Evolutionary conservation across 2,329 filamentous ascomycete genomes (phyloP), one percentile per base, ranked within the genome.

Genomic region (Chaetomium strumarium): DNA sequence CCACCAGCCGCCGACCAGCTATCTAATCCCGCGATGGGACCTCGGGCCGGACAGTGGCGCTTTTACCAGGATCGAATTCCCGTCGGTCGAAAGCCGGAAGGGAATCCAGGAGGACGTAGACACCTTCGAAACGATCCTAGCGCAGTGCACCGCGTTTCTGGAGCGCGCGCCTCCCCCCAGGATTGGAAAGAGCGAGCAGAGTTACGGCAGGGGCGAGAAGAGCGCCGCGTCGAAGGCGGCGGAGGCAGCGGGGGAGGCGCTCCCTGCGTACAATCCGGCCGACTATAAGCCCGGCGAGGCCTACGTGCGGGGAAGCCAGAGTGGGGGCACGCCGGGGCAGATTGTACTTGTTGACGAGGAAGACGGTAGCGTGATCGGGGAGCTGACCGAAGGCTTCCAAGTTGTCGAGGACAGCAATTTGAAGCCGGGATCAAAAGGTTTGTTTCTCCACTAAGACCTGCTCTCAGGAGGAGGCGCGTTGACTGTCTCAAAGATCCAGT

Each of bases 331-430:
- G 50, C 68, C 80, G 34, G 88, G 91, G 14, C 84, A 93, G 68
- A 92, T 96, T 61, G 92, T 99, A 5, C 78, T 99, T 10, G 77
- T 99, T 14, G 90, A 99, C 65, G 93, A 99, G 70, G 92, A 97
- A 67, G 88, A 99, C 70, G 93, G 93, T 48, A 95, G 89, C 62
- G 88, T 99, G 9, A 88, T 99, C 29, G 93, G 93, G 42, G 92
- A 99, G 72, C 74, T 99, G 56, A 83, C 86, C 53, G 86, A 92
- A 53, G 86, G 85, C 16, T 92, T 89, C 64, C 76, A 90, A 59
- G 79, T 96, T 16, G 76, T 92, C 14, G 90, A 96, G 64, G 82
- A 91, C 59, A 75, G 81, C 29, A 78, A 77, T 46, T 77, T 99
- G 57, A 83, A 86, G 66, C 84, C 86, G 14, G 93, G 93, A n/a